Conservation (phyloP, 352 stramenopile species). For the Globisporangium spinosum region DNA sequence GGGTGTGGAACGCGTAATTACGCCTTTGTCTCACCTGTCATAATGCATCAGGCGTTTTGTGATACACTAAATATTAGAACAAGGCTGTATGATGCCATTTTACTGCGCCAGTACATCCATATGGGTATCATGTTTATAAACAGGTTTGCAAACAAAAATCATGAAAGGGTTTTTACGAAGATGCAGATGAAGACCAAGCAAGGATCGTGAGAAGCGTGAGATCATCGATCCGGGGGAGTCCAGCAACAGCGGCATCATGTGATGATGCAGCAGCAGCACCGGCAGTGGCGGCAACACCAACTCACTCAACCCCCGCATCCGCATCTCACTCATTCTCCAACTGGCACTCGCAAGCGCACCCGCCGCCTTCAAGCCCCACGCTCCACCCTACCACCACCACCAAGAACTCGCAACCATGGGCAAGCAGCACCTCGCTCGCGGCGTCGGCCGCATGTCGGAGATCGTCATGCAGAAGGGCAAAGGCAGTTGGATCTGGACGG, state of each 20-base stretch:
- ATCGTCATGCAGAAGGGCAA: conserved; percentile 83
- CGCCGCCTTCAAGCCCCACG: background rate
- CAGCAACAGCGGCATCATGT: background rate
- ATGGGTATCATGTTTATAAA: background rate
- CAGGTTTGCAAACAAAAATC: background rate
- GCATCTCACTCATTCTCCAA: conserved; percentile 23
- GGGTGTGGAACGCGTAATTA: conserved; percentile 9
- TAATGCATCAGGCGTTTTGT: background rate
- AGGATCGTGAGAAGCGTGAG: conserved; percentile 9
- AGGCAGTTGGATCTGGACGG: conserved; percentile 85
- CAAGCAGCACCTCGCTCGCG: conserved; percentile 69
- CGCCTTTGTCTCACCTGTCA: background rate
- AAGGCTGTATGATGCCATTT: background rate
- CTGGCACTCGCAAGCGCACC: conserved; percentile 24
- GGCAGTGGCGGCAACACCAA: background rate
- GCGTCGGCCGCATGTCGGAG: conserved; percentile 82
- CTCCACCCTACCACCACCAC: background rate
- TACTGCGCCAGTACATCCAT: background rate
- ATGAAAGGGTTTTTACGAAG: conserved; percentile 20
- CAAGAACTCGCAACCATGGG: conserved; percentile 29
- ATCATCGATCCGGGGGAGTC: background rate
- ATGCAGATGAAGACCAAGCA: conserved; percentile 1
- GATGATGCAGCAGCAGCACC: background rate
- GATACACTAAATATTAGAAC: background rate
- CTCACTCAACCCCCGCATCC: background rate